Percentiles rank a stretch among this genome's conserved stretches.
phyloP scores from a whole-genome alignment of 257 asterid species.

The Solanum pinnatisectum region DNA sequence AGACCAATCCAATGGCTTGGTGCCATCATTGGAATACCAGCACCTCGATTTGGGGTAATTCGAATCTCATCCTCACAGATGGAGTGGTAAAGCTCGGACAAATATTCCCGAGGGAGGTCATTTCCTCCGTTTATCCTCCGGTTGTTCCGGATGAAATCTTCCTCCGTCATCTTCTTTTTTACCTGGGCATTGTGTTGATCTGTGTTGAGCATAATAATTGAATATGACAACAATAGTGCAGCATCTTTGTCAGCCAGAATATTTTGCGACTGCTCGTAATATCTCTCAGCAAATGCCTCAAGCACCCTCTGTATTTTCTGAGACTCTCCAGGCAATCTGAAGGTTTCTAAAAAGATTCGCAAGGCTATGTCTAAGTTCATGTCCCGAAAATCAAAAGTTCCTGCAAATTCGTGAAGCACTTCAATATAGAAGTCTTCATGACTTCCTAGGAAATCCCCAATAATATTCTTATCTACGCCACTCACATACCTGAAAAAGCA shows the following conservation, averaged over 20 bases:
- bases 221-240: constrained; percentile 76
- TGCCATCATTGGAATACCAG: constrained; percentile 29
- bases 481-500: constrained; percentile 59
- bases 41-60: constrained; percentile 66
- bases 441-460: constrained; percentile 82
- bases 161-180: constrained; percentile 92
- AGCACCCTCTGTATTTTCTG: constrained; percentile 94
- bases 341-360: constrained; percentile 81
- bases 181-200: constrained; percentile 92
- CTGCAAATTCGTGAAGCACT: constrained; percentile 79
- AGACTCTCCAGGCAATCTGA: constrained; percentile 90
- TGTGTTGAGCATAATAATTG: constrained; percentile 79
- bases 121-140: constrained; percentile 79
- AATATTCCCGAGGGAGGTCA: constrained; percentile 82
- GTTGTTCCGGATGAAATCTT: constrained; percentile 81
- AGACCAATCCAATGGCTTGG: constrained; percentile 89
- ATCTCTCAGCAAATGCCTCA: constrained; percentile 91
- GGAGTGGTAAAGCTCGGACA: constrained; percentile 71
- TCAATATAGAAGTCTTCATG: constrained; percentile 77
- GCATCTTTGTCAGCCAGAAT: constrained; percentile 83
- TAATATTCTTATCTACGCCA: constrained; percentile 69
- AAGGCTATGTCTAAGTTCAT: constrained; percentile 83
- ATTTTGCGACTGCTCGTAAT: constrained; percentile 66
- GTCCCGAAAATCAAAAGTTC: constrained; percentile 62
- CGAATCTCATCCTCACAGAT: constrained; percentile 83